Evolutionary conservation across 164 flowering plant genomes (phyloP).

Genomic region (Macadamia integrifolia): DNA sequence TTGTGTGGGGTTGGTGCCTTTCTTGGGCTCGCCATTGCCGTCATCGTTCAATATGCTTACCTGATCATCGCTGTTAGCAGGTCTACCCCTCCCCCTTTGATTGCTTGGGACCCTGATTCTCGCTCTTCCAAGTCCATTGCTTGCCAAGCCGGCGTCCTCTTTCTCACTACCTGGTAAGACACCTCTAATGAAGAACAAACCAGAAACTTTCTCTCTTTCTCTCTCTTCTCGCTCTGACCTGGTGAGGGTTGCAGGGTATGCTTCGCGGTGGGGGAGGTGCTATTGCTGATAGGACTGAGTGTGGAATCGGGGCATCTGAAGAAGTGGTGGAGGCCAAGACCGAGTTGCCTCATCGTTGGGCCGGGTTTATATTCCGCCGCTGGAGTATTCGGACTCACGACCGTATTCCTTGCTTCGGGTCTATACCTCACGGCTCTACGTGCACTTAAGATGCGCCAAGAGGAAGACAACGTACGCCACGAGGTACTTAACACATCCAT

Average conservation of each 20-base stretch:
- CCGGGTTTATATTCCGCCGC: slow-evolving; percentile 73
- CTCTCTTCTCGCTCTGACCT: no score
- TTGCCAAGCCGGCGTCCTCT: slow-evolving; percentile 70
- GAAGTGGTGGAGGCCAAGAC: slow-evolving; percentile 48
- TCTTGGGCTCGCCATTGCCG: slow-evolving; percentile 48
- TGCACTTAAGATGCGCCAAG: slow-evolving; percentile 37
- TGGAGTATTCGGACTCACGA: slow-evolving; percentile 56
- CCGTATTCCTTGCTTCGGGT: slow-evolving; percentile 66
- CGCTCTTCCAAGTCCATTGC: slow-evolving; percentile 29
- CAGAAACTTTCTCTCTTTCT: no score
- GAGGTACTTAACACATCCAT: slow-evolving; percentile 47
- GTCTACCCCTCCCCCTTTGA: slow-evolving; percentile 33
- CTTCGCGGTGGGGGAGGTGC: slow-evolving; percentile 69
- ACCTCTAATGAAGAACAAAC: no score
- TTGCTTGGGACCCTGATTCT: slow-evolving; percentile 40
- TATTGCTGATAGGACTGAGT: slow-evolving; percentile 63
- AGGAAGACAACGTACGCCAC: slow-evolving; percentile 38
- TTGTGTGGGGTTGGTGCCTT: slow-evolving; percentile 56
- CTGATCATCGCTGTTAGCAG: slow-evolving; percentile 56
- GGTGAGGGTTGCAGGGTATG: slow-evolving; percentile 41
- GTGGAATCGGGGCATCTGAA: slow-evolving; percentile 83
- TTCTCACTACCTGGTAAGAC: slow-evolving; percentile 58
- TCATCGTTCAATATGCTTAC: slow-evolving; percentile 60
- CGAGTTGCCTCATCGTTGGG: slow-evolving; percentile 44
- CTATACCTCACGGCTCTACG: slow-evolving; percentile 60